Percentiles rank a stretch among this genome's conserved stretches.
Conservation (phyloP, 2,329 filamentous ascomycete genomes). For the Paraconiothyrium sp. region DNA sequence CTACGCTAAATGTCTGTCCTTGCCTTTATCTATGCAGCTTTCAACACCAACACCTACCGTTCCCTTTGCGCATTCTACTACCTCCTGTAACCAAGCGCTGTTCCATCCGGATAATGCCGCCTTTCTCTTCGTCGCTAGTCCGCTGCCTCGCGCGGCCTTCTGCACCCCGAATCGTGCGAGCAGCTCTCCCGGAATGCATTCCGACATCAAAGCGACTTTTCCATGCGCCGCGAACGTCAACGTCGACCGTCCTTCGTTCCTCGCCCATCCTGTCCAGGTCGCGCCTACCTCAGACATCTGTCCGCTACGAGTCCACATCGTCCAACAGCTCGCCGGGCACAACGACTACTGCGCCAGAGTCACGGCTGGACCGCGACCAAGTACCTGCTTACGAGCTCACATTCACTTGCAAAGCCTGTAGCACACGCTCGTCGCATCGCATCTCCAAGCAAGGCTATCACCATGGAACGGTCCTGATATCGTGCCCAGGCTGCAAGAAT, state of each 20-base stretch:
- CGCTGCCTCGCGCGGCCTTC: conserved; percentile 33
- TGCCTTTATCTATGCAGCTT: neutral
- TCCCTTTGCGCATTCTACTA: neutral
- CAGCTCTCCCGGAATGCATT: conserved; percentile 32
- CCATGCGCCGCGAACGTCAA: conserved; percentile 42
- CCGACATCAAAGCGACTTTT: conserved; percentile 35
- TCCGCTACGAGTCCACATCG: conserved; percentile 38
- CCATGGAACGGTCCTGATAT: conserved; percentile 85
- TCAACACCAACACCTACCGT: neutral
- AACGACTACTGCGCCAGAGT: conserved; percentile 42
- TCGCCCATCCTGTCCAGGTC: conserved; percentile 22
- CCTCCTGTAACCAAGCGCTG: conserved; percentile 1
- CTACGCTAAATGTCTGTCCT: neutral
- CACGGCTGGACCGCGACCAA: conserved; percentile 50
- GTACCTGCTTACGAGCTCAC: conserved; percentile 82
- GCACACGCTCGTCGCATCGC: conserved; percentile 79
- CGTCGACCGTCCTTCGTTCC: conserved; percentile 25
- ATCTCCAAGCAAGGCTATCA: conserved; percentile 97
- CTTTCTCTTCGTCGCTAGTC: conserved; percentile 31
- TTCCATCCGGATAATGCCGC: conserved; percentile 30
- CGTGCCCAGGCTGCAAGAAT: conserved; percentile 85
- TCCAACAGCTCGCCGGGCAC: conserved; percentile 31
- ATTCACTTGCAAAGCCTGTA: conserved; percentile 92
- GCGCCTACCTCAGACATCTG: conserved; percentile 16
- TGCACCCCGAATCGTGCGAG: conserved; percentile 26